Percentiles rank a stretch among this genome's conserved stretches.
These are phyloP conservation scores for Septoria petroselini DNA, from an alignment of 2,329 filamentous ascomycete genomes.

Conservation along the genomic window DNA sequence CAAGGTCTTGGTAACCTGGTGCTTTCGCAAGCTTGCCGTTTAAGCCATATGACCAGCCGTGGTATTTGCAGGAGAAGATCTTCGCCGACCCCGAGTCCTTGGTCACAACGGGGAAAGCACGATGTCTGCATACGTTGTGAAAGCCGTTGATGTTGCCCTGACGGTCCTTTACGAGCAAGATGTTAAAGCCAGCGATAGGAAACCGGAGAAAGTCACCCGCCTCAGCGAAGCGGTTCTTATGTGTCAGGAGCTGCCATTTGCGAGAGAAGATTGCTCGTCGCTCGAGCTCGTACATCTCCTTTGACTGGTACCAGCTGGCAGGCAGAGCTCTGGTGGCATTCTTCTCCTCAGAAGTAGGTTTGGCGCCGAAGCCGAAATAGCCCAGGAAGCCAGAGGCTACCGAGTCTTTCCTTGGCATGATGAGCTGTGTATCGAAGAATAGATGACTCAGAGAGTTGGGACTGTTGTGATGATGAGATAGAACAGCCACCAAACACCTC, in stretches of 20 bases:
- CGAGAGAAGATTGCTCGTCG: conserved; percentile 46
- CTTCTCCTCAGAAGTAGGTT: conserved; percentile 29
- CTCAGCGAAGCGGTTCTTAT: conserved; percentile 31
- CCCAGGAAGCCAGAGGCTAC: conserved; percentile 18
- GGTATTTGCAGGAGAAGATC: conserved; percentile 59
- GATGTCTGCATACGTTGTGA: conserved; percentile 62
- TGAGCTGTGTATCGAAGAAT: conserved; percentile 5
- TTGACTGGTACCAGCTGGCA: conserved; percentile 46
- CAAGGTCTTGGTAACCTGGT: conserved; percentile 56
- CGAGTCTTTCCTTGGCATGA: conserved; percentile 15
- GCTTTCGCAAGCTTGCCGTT: conserved; percentile 59
- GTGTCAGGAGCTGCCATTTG: conserved; percentile 39
- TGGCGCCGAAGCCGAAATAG: conserved; percentile 42
- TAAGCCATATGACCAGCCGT: conserved; percentile 61
- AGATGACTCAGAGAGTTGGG: not conserved
- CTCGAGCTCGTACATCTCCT: conserved; percentile 48
- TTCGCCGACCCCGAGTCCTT: conserved; percentile 49
- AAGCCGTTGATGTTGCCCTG: conserved; percentile 56
- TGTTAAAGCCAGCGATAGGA: conserved; percentile 55
- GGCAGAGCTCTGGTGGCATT: conserved; percentile 41
- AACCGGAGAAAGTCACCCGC: conserved; percentile 46
- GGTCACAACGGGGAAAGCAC: conserved; percentile 58
- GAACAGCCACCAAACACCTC: not conserved
- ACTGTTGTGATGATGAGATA: conserved; percentile 7
- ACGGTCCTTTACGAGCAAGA: conserved; percentile 53